Evolutionary conservation across 163 green algal species (phyloP).

Genomic region (Scenedesmus sp.): DNA sequence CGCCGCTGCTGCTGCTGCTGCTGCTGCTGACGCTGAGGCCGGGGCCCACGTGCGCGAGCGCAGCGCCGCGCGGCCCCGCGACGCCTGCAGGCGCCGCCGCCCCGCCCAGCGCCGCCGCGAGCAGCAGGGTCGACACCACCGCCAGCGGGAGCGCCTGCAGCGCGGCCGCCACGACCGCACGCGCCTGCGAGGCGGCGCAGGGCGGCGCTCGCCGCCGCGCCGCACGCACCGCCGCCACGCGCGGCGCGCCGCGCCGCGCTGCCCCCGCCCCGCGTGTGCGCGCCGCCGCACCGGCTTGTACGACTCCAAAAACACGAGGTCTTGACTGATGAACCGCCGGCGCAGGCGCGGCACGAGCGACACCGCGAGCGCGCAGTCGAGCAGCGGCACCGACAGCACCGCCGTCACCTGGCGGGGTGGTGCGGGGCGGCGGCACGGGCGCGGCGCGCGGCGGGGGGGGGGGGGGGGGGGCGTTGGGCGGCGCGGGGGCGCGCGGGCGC

Average conservation of each 20-base stretch:
- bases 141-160: constrained; percentile 9
- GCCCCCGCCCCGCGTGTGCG: too few species aligned
- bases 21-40: neutral
- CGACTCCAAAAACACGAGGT: constrained; percentile 42
- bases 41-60: too few species aligned
- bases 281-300: constrained; percentile 30
- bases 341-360: constrained; percentile 11
- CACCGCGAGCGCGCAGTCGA: constrained; percentile 20
- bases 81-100: neutral
- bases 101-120: neutral
- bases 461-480: too few species aligned
- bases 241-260: too few species aligned
- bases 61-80: neutral
- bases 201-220: neutral
- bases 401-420: constrained; percentile 41
- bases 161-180: neutral
- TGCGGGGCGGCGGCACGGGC: too few species aligned
- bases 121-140: constrained; percentile 12
- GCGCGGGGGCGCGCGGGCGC: too few species aligned
- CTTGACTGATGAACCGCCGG: constrained; percentile 3
- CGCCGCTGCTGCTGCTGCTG: constrained; percentile 27
- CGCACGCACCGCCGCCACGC: neutral
- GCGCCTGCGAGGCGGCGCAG: neutral
- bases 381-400: constrained; percentile 41
- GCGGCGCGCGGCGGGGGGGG: too few species aligned